Conservation (phyloP, 1,284 basidiomycete genomes). For the Ganoderma leucocontextum region DNA sequence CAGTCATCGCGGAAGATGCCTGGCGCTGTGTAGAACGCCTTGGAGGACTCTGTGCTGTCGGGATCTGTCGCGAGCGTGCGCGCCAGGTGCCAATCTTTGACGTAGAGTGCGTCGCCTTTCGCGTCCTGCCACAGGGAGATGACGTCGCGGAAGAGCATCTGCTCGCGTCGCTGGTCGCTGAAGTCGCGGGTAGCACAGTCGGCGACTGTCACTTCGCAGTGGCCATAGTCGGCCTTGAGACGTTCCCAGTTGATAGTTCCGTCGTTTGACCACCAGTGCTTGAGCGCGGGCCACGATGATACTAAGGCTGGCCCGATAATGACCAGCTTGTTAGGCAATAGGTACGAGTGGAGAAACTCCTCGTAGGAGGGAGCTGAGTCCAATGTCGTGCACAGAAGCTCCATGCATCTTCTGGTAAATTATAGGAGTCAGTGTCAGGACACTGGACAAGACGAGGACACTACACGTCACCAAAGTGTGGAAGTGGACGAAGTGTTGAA, state of each 20-base stretch:
- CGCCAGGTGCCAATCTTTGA: constrained; percentile 45
- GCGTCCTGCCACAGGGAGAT: constrained; percentile 36
- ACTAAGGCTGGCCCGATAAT: constrained; percentile 37
- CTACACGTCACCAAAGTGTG: neutral
- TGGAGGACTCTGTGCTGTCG: neutral
- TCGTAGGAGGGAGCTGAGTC: constrained; percentile 33
- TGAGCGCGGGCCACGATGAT: constrained; percentile 36
- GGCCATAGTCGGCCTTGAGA: constrained; percentile 34
- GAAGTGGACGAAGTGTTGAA: constrained; percentile 28
- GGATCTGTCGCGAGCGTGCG: constrained; percentile 12
- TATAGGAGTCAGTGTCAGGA: neutral
- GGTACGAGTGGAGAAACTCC: constrained; percentile 36
- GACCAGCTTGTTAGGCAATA: constrained; percentile 40
- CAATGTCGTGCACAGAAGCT: neutral
- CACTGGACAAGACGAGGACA: neutral
- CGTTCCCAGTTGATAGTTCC: constrained; percentile 36
- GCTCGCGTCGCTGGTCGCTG: constrained; percentile 40
- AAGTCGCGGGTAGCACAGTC: constrained; percentile 41
- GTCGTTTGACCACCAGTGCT: constrained; percentile 2
- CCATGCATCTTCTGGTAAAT: neutral
- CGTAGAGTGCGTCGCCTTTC: constrained; percentile 37
- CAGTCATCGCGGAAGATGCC: constrained; percentile 44
- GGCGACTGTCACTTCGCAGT: constrained; percentile 37
- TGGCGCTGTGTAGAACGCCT: constrained; percentile 40
- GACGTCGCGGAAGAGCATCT: constrained; percentile 36